Conservation (phyloP, 176 grass and related monocot species). For the Phyllostachys edulis region DNA sequence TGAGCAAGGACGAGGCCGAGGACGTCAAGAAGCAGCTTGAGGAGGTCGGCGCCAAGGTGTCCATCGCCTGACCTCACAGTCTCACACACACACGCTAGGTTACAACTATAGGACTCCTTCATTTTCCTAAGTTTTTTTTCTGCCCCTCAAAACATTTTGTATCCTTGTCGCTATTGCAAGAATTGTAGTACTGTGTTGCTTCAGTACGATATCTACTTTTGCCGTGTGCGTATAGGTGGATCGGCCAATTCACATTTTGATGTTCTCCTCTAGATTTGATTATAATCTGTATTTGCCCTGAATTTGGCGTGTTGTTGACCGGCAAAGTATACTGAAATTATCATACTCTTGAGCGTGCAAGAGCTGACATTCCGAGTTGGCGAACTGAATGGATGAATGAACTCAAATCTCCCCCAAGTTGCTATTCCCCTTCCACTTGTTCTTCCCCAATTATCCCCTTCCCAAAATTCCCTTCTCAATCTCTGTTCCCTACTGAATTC, state of each 20-base stretch:
- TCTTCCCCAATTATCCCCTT: too few relatives aligned
- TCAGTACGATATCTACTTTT: not conserved
- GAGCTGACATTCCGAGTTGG: not conserved
- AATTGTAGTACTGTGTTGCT: not conserved
- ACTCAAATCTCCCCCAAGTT: too few relatives aligned
- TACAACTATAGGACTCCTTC: not conserved
- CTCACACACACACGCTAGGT: not conserved
- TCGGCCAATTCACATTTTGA: not conserved
- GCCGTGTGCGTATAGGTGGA: not conserved
- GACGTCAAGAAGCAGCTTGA: conserved; percentile 57
- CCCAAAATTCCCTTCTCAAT: too few relatives aligned
- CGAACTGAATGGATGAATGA: too few relatives aligned
- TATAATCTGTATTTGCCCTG: not conserved
- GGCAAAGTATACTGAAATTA: not conserved
- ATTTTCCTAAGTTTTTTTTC: not conserved
- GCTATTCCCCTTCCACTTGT: too few relatives aligned
- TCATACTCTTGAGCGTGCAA: not conserved
- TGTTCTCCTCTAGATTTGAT: not conserved
- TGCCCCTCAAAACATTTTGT: not conserved
- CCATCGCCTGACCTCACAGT: conserved; percentile 15
- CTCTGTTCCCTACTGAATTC: too few relatives aligned
- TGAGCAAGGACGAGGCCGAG: conserved; percentile 61
- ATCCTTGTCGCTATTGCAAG: not conserved
- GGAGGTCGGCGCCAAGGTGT: conserved; percentile 60
- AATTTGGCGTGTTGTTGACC: not conserved